phyloP scores from a whole-genome alignment of 305 asterid genomes.

The Withania somnifera region DNA sequence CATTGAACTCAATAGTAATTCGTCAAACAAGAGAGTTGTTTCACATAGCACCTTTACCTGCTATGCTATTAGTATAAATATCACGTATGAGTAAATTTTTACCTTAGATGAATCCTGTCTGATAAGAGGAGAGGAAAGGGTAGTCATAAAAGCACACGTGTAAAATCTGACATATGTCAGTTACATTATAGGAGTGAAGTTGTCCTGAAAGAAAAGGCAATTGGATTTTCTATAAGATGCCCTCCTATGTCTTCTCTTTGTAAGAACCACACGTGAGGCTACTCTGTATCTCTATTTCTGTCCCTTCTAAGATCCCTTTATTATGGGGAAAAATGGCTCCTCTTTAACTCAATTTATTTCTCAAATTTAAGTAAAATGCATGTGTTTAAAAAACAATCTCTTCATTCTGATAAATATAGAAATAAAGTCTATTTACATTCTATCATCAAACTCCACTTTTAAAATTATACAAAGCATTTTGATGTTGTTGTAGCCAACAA shows the following conservation, averaged over 20 bases:
- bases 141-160: neutral
- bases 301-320: neutral
- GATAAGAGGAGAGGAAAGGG: neutral
- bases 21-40: too few relatives aligned
- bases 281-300: neutral
- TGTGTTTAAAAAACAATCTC: too few relatives aligned
- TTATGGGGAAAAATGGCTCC: neutral
- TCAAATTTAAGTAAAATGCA: too few relatives aligned
- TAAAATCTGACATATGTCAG: neutral
- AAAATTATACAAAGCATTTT: neutral
- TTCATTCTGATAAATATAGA: neutral
- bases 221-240: neutral
- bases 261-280: slow-evolving; percentile 5
- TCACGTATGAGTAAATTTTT: neutral
- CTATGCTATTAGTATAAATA: neutral
- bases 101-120: neutral
- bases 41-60: rapidly evolving
- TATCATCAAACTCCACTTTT: neutral
- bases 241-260: neutral
- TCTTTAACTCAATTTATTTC: too few relatives aligned
- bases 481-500: too few relatives aligned
- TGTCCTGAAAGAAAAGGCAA: neutral
- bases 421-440: neutral
- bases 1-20: too few relatives aligned
- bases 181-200: neutral